phyloP scores from a whole-genome alignment of 1,284 basidiomycete species.

The Veloboletus limbatus region DNA sequence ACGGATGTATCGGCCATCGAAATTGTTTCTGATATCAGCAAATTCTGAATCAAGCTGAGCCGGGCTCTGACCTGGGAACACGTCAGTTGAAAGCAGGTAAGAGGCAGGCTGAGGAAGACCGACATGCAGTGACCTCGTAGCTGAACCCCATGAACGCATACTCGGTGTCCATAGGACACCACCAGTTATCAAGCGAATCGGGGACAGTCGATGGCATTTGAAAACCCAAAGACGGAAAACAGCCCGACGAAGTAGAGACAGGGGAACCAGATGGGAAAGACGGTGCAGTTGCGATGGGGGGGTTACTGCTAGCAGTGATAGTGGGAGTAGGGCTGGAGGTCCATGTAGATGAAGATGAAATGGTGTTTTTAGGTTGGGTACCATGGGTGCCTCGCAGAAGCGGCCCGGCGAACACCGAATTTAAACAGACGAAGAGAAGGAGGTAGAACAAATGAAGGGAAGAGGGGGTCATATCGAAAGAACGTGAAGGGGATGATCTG shows the following conservation, averaged over 20 bases:
- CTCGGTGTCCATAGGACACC: slow-evolving; percentile 60
- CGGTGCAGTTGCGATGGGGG: neutral
- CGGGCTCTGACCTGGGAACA: slow-evolving; percentile 45
- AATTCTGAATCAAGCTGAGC: slow-evolving; percentile 57
- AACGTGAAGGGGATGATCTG: neutral
- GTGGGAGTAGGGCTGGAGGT: neutral
- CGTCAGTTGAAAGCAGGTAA: neutral
- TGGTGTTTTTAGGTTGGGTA: neutral
- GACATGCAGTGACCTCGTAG: slow-evolving; percentile 63
- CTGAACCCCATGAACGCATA: slow-evolving; percentile 74
- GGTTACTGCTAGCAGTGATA: no score
- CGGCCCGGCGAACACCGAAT: slow-evolving; percentile 11
- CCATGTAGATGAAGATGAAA: neutral
- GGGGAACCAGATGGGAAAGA: neutral
- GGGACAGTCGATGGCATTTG: slow-evolving; percentile 52
- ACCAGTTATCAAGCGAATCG: slow-evolving; percentile 53
- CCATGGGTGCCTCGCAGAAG: slow-evolving; percentile 16
- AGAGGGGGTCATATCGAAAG: slow-evolving; percentile 8
- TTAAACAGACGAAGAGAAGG: slow-evolving; percentile 7
- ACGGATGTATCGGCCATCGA: slow-evolving; percentile 68
- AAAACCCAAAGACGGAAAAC: slow-evolving; percentile 60
- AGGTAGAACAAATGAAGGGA: slow-evolving; percentile 3
- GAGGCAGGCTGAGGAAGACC: slow-evolving; percentile 22
- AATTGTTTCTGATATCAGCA: slow-evolving; percentile 54
- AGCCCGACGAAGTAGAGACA: slow-evolving; percentile 21